Evolutionary conservation across 2,329 filamentous ascomycete species (phyloP), one percentile per base, ranked within the genome.

Genomic region (Stagonosporopsis vannaccii): DNA sequence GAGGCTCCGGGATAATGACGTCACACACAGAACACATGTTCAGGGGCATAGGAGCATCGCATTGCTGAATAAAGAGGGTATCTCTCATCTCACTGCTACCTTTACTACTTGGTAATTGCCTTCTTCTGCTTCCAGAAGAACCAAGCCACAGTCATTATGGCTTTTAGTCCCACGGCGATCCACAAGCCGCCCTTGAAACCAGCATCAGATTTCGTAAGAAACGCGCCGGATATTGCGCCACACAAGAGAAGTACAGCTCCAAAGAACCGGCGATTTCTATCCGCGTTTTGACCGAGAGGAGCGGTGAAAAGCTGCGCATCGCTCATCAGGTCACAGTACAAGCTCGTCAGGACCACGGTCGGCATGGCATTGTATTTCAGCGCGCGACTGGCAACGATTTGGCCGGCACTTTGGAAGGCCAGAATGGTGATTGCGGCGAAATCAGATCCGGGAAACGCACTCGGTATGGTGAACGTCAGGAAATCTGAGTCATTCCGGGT

Each of bases 361-460:
- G 83, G 83, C 40, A 85, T 72, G 68, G 85, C 83, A 51, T 81
- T 81, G 63, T 81, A 82, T 8, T 81, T 81, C 19, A 85, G 73
- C 12, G 78, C 69, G 17, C 83, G 76, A 32, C 78, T 81, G 32
- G 75, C 75, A 19, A 82, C 81, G 56, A 85, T 84, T 68, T 85
- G 82, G 37, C 82, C 82, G 3, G 81, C 82, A 43, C 77, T 78
- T 63, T 85, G 82, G 61, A 85, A 82, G 3, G 83, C 82, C 1
- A 87, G 73, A 19, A 76, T 68, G 2, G 75, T 74, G 6, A 79
- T 53, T 1, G 63, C 55, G 2, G 78, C 77, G 1, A 83, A 68
- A 78, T 75, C 52, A 80, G 77, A 54, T 22, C n/a, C 47, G 4
- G 53, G 60, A n/a, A 55, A 71, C 30, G 23, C 71, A 61, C 11